phyloP scores from a whole-genome alignment of 73 alveolate genomes.

The Tetrahymena thermophila region DNA sequence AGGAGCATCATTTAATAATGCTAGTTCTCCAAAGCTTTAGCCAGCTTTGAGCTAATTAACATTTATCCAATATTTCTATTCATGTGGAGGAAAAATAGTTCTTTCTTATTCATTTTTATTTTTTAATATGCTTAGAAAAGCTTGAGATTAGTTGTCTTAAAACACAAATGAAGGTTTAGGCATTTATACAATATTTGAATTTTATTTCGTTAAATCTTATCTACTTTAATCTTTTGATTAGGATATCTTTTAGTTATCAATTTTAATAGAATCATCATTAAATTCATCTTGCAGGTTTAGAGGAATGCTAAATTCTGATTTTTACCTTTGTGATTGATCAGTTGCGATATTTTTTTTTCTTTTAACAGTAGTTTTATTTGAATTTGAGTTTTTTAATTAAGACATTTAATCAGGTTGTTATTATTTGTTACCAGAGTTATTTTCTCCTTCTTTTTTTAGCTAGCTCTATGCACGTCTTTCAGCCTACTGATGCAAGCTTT shows the following conservation, averaged over 20 bases:
- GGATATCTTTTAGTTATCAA: no score
- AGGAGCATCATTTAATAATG: slow-evolving; percentile 38
- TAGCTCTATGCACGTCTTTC: background rate
- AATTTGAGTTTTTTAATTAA: no score
- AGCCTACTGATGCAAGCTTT: background rate
- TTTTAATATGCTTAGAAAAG: background rate
- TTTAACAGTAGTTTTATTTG: background rate
- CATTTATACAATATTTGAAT: background rate
- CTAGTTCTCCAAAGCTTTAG: slow-evolving; percentile 34
- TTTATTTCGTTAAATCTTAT: background rate
- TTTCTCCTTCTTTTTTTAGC: background rate
- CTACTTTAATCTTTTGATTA: background rate
- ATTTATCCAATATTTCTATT: background rate
- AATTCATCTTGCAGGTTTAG: background rate
- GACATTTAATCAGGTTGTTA: background rate
- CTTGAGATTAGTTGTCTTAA: background rate
- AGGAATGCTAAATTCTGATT: background rate
- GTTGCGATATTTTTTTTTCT: background rate
- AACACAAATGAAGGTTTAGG: background rate
- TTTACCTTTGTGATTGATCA: background rate
- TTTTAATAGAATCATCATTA: background rate
- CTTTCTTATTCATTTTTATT: background rate
- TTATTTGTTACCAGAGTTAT: background rate
- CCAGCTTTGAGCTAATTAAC: slow-evolving; percentile 32
- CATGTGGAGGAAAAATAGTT: background rate